These are phyloP conservation scores for Candida verbasci DNA, from an alignment of 805 yeast species.

Conservation along the genomic window DNA sequence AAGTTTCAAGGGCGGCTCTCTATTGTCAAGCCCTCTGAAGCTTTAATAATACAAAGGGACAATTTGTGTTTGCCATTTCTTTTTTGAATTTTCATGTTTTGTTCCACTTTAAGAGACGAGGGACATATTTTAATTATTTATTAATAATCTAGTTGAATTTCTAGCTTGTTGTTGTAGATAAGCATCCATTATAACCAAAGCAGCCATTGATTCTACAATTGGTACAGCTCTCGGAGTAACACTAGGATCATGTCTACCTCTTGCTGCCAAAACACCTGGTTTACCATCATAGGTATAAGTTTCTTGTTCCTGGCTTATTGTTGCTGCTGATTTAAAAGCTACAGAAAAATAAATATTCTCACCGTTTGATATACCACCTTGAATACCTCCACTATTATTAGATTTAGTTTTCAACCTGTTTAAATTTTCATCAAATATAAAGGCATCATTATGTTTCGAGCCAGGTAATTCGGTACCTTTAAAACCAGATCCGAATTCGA, in stretches of 20 bases:
- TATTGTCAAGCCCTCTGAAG: no score
- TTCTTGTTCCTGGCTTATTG: slow-evolving; percentile 87
- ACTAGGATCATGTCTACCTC: slow-evolving; percentile 98
- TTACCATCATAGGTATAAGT: slow-evolving; percentile 88
- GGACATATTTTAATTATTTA: no score
- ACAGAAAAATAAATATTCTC: slow-evolving; percentile 91
- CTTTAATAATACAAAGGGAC: no score
- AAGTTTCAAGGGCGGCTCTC: no score
- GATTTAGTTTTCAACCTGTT: slow-evolving; percentile 78
- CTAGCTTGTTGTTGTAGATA: slow-evolving; percentile 82
- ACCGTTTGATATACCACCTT: slow-evolving; percentile 97
- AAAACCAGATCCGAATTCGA: slow-evolving; percentile 96
- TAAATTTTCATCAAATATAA: slow-evolving; percentile 54
- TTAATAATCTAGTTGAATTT: slow-evolving; percentile 29
- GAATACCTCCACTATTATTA: slow-evolving; percentile 94
- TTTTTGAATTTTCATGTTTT: no score
- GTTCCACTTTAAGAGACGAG: no score
- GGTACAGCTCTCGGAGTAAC: slow-evolving; percentile 99
- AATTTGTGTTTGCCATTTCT: no score
- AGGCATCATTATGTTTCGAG: slow-evolving; percentile 89
- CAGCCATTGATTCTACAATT: slow-evolving; percentile 97
- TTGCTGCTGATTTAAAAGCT: slow-evolving; percentile 98
- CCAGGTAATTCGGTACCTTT: slow-evolving; percentile 88
- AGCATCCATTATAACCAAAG: slow-evolving; percentile 87
- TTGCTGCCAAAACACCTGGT: slow-evolving; percentile 84